Percentiles rank a stretch among this genome's conserved stretches.
These are phyloP conservation scores for Citrus trifoliata DNA, from an alignment of 345 rosid species.

Conservation along the genomic window DNA sequence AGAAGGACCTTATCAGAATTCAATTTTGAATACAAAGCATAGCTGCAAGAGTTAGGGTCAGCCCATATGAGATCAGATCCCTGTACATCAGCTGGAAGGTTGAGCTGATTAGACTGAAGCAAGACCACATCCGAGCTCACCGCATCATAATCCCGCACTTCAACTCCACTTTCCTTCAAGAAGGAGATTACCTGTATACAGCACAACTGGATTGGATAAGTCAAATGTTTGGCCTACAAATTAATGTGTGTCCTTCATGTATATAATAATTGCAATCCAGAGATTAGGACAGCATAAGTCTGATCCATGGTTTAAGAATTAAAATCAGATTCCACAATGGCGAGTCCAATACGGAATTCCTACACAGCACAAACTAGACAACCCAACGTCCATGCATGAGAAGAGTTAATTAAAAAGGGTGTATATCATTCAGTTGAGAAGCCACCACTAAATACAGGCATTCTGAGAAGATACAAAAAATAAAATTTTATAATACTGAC, in stretches of 20 bases:
- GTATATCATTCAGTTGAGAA: neutral
- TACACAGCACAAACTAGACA: neutral
- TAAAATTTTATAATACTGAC: slow-evolving; percentile 28
- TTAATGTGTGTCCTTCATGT: neutral
- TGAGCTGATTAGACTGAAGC: slow-evolving; percentile 62
- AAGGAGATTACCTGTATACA: slow-evolving; percentile 47
- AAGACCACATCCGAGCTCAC: slow-evolving; percentile 65
- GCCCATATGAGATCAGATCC: slow-evolving; percentile 60
- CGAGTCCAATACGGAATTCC: neutral
- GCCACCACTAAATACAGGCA: neutral
- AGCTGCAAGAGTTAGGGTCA: slow-evolving; percentile 84
- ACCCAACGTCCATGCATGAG: neutral
- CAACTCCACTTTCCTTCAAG: slow-evolving; percentile 56
- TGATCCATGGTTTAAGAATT: neutral
- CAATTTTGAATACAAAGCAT: slow-evolving; percentile 80
- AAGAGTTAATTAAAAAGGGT: neutral
- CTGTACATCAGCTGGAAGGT: slow-evolving; percentile 12
- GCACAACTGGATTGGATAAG: neutral
- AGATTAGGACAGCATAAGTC: neutral
- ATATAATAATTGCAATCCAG: neutral
- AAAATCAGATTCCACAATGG: neutral
- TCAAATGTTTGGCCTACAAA: neutral
- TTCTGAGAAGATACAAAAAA: neutral
- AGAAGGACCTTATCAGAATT: slow-evolving; percentile 59
- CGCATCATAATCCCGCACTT: slow-evolving; percentile 60